Base-by-base conservation (phyloP, 345 rosid genomes). In the Euphorbia pulcherrima region DNA sequence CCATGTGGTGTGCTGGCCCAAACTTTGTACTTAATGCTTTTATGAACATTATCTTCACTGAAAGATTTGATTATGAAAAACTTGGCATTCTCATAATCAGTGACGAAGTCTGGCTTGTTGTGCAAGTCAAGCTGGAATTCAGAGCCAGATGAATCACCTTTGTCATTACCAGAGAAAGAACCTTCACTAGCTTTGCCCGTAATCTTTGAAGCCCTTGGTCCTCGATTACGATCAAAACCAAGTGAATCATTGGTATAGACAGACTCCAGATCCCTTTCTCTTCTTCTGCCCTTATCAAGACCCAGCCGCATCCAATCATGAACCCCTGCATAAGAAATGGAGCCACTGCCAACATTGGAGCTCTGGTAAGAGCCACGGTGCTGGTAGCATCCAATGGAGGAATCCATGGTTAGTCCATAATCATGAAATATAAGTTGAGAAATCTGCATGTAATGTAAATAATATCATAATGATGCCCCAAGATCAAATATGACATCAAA, bases 1-100 rank as follows among this genome's bases (percentile, higher is more conserved):
- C 94, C 94, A 75, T 86, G 89, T 0, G 94, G 88, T 0, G 94
- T 88, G 74, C 94, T 88, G 37, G 94, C 87, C 94, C 94, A 88
- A 53, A 84, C 84, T 67, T 67, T 79, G 74, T 86, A 86, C 72
- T 86, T 88, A 39, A 88, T 86, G 68, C 94, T 86, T 77, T 82
- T 84, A 74, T 88, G 94, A 63, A 88, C 84, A 75, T 88, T 86
- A 79, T 88, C 94, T 75, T 88, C 94, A 72, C 91, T 88, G 71
- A 88, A 88, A 54, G 94, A 88, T 80, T 88, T 88, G 70, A 88
- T 84, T 59, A 88, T 70, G 64, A 86, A 88, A 77, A 83, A 86
- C 78, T 79, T 88, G 65, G 88, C 91, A 72, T 79, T 75, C 76
- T 77, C 78, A 54, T 88, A 82, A 48, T 83, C 84, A 17, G 81